A percentile compares a stretch with the other conserved stretches of the same genome.
Conservation (phyloP, 2,329 filamentous ascomycete genomes). For the Penicillium sp. region DNA sequence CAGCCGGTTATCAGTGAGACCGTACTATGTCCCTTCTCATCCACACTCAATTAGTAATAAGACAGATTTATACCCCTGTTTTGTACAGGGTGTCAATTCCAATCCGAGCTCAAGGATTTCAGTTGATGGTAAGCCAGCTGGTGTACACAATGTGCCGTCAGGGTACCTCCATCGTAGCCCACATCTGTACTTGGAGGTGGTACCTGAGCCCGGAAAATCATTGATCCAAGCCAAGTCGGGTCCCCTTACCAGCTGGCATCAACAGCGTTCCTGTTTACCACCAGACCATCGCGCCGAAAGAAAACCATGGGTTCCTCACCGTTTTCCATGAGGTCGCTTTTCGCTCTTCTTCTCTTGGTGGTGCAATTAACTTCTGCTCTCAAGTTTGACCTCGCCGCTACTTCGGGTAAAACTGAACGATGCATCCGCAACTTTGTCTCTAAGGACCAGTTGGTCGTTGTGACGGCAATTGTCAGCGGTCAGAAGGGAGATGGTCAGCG, state of each 20-base stretch:
- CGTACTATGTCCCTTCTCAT: no score
- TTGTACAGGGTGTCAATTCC: no score
- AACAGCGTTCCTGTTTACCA: constrained; percentile 25
- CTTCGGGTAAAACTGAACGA: constrained; percentile 65
- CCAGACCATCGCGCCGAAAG: constrained; percentile 13
- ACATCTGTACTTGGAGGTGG: neutral
- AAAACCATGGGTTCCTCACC: constrained; percentile 28
- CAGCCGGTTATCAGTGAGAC: no score
- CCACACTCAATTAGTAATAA: no score
- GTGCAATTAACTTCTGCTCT: constrained; percentile 55
- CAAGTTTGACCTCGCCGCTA: constrained; percentile 85
- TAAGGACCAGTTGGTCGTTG: constrained; percentile 87
- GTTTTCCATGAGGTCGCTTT: constrained; percentile 27
- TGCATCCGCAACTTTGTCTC: constrained; percentile 96
- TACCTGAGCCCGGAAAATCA: constrained; percentile 23
- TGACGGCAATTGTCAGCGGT: constrained; percentile 85
- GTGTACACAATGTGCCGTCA: no score
- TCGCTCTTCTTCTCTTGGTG: constrained; percentile 31
- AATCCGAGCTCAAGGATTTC: no score
- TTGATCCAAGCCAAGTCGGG: constrained; percentile 18
- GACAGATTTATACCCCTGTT: no score
- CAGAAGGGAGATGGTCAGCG: constrained; percentile 82
- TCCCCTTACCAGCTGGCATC: constrained; percentile 34
- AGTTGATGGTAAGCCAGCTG: no score
- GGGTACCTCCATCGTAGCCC: no score